Evolutionary conservation across 139 green algal genomes (phyloP), one percentile per base, ranked within the genome.

Genomic region (Chlamydomonas sphaeroides): DNA sequence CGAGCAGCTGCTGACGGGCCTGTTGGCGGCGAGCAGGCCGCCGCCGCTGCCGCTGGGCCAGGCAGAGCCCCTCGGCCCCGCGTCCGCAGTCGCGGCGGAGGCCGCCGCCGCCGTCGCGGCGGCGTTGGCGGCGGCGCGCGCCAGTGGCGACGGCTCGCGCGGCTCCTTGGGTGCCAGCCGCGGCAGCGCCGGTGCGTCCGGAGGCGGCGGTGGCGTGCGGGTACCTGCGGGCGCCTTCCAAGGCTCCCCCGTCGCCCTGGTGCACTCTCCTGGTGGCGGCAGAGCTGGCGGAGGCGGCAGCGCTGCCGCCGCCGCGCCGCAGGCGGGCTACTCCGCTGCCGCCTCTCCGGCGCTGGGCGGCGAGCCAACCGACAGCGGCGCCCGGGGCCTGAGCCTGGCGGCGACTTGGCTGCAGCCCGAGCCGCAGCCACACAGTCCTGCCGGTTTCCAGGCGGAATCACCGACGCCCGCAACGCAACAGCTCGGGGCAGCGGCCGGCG

Each of bases 21-120:
- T 80, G 74, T 30, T 69, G n/a, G 21, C 35, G 2, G 61, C 57
- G 20, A 70, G 59, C 35, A 28, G 45, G 38, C 74, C 74, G 39
- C 26, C 74, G 74, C 59, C 57, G 39, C 74, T 80, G 59, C 59
- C 74, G 39, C n/a, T 59, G 1, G 74, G 74, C 17, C 39, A 49
- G 11, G 59, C 59, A 41, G 74, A 57, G 74, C 28, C 74, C 20
- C 18, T 61, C 35, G 35, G 62, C 74, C 74, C 74, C 15, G 74
- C 74, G 3, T 18, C 25, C 20, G 15, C 65, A 0, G 59, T 66
- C 5, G 74, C 74, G 30, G 30, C 39, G 63, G 74, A 80, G 74
- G 39, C 41, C 0, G n/a, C 68, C 0, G 74, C 74, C 36, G 59
- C 59, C 0, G 32, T 80, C n/a, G 15, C 57, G n/a, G 59, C 56